Base-by-base conservation (phyloP, 2,329 filamentous ascomycete genomes). In the Ustulina deusta region DNA sequence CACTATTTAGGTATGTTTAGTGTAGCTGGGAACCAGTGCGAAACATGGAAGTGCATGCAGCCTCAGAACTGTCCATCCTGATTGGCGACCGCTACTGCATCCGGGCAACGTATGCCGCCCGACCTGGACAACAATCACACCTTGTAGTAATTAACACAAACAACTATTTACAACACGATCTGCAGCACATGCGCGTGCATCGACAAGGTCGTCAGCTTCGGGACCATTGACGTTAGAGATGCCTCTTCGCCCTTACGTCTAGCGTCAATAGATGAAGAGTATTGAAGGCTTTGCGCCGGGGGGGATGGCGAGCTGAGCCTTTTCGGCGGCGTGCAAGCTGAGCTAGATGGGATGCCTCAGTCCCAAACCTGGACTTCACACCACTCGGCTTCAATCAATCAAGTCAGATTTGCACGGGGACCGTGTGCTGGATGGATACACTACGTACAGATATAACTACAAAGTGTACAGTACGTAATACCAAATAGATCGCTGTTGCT, bases 131-230 rank as follows among this genome's bases (percentile, higher is more conserved):
- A 59, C 61, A 20, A 63, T 62, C 55, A 55, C 57, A 68, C 66
- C 57, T 61, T 52, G 52, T 69, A 56, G 51, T 60, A 20, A 58
- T 48, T 57, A 15, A 64, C 49, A 60, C 25, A 17, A 3, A 49
- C 44, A 52, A 44, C 55, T 63, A 58, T 65, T 57, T 55, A 65
- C 64, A 32, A 59, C 57, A 49, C 20, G 64, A 65, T 68, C 64
- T 42, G 61, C 64, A 63, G 56, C 25, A 42, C 20, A 15, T 34
- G 27, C 58, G 54, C 34, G 51, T 9, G 42, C 42, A 34, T 62
- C 44, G 22, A n/a, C n/a, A n/a, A 42, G 44, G 22, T 29, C 15
- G 29, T 42, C 56, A 68, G 58, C 63, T 52, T 52, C 36, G 44
- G 58, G 40, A 34, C 44, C 59, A 55, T 61, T 40, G 52, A 56